These are phyloP conservation scores for Trebouxia sp. DNA, from an alignment of 139 green algal species.

Conservation along the genomic window DNA sequence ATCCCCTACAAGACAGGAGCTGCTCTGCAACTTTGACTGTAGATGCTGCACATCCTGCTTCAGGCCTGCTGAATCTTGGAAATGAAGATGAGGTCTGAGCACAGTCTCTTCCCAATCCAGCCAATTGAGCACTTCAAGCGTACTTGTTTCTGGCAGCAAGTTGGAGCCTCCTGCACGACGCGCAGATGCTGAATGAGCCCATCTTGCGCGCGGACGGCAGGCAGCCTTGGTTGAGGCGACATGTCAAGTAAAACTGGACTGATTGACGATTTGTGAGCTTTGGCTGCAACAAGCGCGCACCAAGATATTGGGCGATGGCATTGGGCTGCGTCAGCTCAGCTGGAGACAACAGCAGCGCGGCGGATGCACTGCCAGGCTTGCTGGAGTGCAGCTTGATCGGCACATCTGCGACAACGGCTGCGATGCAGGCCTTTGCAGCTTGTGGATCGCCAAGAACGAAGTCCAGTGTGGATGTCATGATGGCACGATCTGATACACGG, in stretches of 20 bases:
- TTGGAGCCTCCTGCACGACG: neutral
- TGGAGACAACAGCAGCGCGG: neutral
- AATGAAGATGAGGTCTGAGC: slow-evolving; percentile 51
- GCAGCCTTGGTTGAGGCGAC: no score
- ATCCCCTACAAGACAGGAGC: slow-evolving; percentile 33
- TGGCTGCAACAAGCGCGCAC: slow-evolving; percentile 34
- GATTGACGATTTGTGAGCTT: no score
- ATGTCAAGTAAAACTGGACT: neutral
- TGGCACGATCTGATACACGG: neutral
- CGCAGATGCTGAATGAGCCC: no score
- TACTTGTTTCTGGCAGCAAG: neutral
- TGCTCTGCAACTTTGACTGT: slow-evolving; percentile 30
- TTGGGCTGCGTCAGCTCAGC: slow-evolving; percentile 60
- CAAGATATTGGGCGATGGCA: slow-evolving; percentile 59
- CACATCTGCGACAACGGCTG: neutral
- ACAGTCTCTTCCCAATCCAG: slow-evolving; percentile 63
- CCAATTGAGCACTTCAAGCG: slow-evolving; percentile 45
- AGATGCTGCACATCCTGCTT: slow-evolving; percentile 40
- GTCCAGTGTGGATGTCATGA: neutral
- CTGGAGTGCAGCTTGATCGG: neutral
- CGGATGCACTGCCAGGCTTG: neutral
- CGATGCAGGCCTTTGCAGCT: slow-evolving; percentile 17
- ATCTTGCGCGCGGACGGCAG: no score
- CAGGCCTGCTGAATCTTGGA: slow-evolving; percentile 30
- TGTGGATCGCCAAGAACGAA: neutral